Evolutionary conservation across 805 yeast genomes (phyloP), one percentile per base, ranked within the genome.

Genomic region (Cyberlindnera bimundalis): DNA sequence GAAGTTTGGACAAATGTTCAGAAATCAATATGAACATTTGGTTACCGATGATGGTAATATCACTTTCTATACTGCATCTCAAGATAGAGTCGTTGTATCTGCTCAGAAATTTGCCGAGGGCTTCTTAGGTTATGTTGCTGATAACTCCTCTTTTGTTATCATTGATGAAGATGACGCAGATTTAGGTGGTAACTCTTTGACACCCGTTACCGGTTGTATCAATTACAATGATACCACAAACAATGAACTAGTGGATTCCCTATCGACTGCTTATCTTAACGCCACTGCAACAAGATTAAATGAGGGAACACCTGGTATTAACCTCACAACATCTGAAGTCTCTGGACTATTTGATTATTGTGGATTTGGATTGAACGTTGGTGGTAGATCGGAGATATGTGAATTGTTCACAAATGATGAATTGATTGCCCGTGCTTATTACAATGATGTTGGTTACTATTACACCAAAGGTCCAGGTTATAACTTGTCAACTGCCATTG

Each of bases 101-200:
- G 75, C 84, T 7, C 58, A 66, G 20, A 63, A 67, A 52, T 81
- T 80, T 55, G 77, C 81, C 9, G 64, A 73, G 48, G 88, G 86
- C 0, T 80, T 82, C 59, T 34, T 50, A 10, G 47, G 51, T n/a
- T 27, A 29, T 14, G 29, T 20, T 3, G 65, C 76, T 50, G 74
- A 74, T 10, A 66, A 65, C 25, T 62, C 68, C 14, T 64, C 58
- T 20, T 52, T 74, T 30, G 52, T 65, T 25, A 61, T 73, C 11
- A 51, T 79, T 18, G 66, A 69, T 32, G 87, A 81, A 54, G 62
- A 40, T 27, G 45, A 62, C 35, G 59, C 55, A 9, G 46, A 51
- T 5, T 67, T 64, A 54, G 87, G 87, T 25, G 80, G 76, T 25
- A 74, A 80, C 59, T 68, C 82, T 4, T 64, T 81, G 58, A 75